Evolutionary conservation across 108 stramenopile species (phyloP), one percentile per base, ranked within the genome.

Genomic region (Pseudonitzschia multiseries): DNA sequence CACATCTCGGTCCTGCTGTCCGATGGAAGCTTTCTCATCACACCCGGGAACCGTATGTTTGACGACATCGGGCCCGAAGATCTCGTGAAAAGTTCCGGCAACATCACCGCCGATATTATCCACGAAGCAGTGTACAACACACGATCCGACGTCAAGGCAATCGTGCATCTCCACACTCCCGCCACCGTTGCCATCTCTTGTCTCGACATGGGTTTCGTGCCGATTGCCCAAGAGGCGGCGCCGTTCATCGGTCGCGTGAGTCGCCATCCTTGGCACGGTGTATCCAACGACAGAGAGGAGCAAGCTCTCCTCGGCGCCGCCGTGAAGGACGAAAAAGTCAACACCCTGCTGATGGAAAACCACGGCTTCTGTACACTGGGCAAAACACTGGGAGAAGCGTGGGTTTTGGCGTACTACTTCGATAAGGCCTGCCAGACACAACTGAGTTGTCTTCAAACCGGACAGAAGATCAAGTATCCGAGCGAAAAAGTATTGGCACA

Each of bases 401-500:
- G 84, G 82, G 83, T 89, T n/a, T 66, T 85, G 63, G 86, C 84
- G 4, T 89, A 84, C 61, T 87, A 87, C 77, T 89, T 87, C 59
- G 86, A 87, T 33, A 81, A 70, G 31, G 64, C 63, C 42, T 86
- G 88, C 60, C 75, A 84, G 70, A 72, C 63, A 17, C 85, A 86
- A 28, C 65, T 84, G 31, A 62, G 59, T 21, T 68, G 69, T 43
- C 71, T 84, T 46, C 83, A 89, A 54, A 73, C 77, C 28, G 88
- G 88, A 40, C 69, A 71, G 28, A 80, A 81, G 54, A 74, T 87
- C 44, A 70, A 70, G 17, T 66, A 52, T 28, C 84, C 84, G 2
- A 53, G 43, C 53, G 72, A 79, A 63, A 56, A 46, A 13, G 78
- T 87, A 15, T 63, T 89, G 69, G 69, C 77, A 32, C 65, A 85